Evolutionary conservation across 1,139 yeast genomes (phyloP).

Genomic region (Lodderomyces margitis): DNA sequence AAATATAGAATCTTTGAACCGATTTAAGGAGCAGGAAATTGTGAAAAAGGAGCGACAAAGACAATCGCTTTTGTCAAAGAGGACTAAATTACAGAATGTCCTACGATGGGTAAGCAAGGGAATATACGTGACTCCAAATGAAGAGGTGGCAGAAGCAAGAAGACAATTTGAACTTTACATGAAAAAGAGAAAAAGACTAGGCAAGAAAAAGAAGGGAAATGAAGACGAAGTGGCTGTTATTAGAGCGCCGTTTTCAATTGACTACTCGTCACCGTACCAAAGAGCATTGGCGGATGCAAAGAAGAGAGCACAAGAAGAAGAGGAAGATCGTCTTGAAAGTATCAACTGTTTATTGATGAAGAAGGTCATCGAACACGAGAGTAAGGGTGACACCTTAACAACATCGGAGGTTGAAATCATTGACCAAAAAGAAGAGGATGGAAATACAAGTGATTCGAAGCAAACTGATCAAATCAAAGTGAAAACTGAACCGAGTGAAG

Average conservation of each 20-base stretch:
- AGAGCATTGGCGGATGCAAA: conserved; percentile 23
- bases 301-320: conserved; percentile 14
- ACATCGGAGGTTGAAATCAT: neutral
- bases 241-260: conserved; percentile 38
- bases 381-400: conserved; percentile 28
- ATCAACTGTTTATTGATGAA: conserved; percentile 12
- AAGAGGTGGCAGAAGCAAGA: conserved; percentile 52
- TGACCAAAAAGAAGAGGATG: neutral
- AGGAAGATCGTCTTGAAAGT: conserved; percentile 12
- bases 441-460: neutral
- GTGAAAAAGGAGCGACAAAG: conserved; percentile 76
- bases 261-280: conserved; percentile 35
- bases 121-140: conserved; percentile 44
- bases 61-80: conserved; percentile 64
- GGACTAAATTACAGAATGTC: conserved; percentile 56
- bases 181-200: conserved; percentile 39
- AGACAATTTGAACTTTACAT: conserved; percentile 22
- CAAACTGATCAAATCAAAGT: neutral
- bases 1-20: conserved; percentile 69
- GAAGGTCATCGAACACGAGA: conserved; percentile 22
- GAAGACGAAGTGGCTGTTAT: conserved; percentile 16
- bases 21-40: conserved; percentile 81
- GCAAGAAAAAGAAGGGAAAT: conserved; percentile 22
- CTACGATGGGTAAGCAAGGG: conserved; percentile 49
- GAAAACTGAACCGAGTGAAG: neutral